phyloP scores from a whole-genome alignment of 176 grass and related monocot genomes.

The Miscanthus lutarioriparius region DNA sequence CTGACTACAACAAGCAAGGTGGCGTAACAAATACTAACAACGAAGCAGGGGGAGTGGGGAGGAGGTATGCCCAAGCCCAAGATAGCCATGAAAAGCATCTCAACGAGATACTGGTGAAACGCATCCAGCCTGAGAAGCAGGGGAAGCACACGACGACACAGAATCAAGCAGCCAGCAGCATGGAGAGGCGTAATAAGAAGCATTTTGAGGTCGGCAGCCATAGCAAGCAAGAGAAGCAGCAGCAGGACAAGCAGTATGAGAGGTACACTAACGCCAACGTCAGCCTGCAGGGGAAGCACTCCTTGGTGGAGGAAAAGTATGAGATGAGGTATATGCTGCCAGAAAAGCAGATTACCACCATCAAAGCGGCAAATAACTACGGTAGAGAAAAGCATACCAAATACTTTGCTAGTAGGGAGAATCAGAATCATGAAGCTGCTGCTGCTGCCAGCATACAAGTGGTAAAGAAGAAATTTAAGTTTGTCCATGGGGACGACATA shows the following conservation, averaged over 20 bases:
- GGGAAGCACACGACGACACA: not conserved
- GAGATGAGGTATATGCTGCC: slow-evolving; percentile 5
- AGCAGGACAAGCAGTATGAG: slow-evolving; percentile 1
- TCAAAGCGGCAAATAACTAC: not conserved
- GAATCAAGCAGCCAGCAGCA: not conserved
- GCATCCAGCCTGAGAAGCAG: slow-evolving; percentile 24
- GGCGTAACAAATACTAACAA: not conserved
- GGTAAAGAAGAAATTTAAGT: slow-evolving; percentile 48
- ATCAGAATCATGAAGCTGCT: slow-evolving; percentile 25
- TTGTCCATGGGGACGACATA: slow-evolving; percentile 76
- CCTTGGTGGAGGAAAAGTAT: not conserved
- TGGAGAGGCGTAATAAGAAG: slow-evolving; percentile 30
- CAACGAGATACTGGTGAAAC: slow-evolving; percentile 28
- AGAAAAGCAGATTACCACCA: slow-evolving; percentile 9
- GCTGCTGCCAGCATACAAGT: slow-evolving; percentile 11
- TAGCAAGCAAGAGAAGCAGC: not conserved
- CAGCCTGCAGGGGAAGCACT: slow-evolving; percentile 14
- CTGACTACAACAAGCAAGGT: not conserved
- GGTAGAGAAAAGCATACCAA: slow-evolving; percentile 38
- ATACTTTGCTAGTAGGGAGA: slow-evolving; percentile 26
- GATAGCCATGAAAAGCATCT: slow-evolving; percentile 13
- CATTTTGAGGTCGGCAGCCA: slow-evolving; percentile 21
- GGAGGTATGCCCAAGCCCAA: slow-evolving; percentile 1
- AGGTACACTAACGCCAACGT: slow-evolving; percentile 9
- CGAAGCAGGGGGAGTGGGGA: not conserved